Evolutionary conservation across 1,284 basidiomycete genomes (phyloP).

Genomic region (Ustilago cynodontis): DNA sequence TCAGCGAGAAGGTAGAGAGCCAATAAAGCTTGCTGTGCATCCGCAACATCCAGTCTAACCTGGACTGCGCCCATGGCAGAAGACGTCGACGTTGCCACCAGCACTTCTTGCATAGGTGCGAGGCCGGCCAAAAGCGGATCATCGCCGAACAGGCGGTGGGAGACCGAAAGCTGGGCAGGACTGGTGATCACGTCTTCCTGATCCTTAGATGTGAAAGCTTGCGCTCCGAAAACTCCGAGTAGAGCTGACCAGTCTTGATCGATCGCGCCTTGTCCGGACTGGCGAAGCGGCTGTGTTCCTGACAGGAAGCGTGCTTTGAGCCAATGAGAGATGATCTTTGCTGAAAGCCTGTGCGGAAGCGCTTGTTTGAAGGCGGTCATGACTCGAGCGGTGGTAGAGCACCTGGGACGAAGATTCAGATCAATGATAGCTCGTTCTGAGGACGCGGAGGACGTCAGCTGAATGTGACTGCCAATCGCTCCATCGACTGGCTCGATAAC

Average conservation of each 20-base stretch:
- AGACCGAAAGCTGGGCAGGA: neutral
- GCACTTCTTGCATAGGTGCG: slow-evolving; percentile 6
- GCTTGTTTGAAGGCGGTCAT: slow-evolving; percentile 11
- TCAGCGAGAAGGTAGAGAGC: slow-evolving; percentile 55
- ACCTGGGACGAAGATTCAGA: slow-evolving; percentile 25
- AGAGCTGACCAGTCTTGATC: slow-evolving; percentile 32
- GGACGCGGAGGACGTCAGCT: neutral
- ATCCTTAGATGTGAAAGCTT: neutral
- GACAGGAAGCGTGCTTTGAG: slow-evolving; percentile 28
- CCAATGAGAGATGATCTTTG: slow-evolving; percentile 21
- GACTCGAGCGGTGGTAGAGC: slow-evolving; percentile 14
- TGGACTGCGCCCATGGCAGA: neutral
- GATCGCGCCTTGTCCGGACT: slow-evolving; percentile 12
- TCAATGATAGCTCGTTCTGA: neutral
- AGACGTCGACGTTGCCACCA: neutral
- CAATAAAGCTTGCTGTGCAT: slow-evolving; percentile 11
- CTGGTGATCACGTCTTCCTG: neutral
- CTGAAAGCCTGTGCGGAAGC: slow-evolving; percentile 14
- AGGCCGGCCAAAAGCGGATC: slow-evolving; percentile 26
- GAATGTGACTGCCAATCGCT: slow-evolving; percentile 10
- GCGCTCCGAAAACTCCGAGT: neutral
- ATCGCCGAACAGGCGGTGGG: slow-evolving; percentile 21
- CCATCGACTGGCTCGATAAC: neutral
- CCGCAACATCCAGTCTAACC: neutral
- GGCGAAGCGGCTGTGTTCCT: neutral